phyloP scores from a whole-genome alignment of 176 grass and related monocot genomes.

The Phragmites australis region DNA sequence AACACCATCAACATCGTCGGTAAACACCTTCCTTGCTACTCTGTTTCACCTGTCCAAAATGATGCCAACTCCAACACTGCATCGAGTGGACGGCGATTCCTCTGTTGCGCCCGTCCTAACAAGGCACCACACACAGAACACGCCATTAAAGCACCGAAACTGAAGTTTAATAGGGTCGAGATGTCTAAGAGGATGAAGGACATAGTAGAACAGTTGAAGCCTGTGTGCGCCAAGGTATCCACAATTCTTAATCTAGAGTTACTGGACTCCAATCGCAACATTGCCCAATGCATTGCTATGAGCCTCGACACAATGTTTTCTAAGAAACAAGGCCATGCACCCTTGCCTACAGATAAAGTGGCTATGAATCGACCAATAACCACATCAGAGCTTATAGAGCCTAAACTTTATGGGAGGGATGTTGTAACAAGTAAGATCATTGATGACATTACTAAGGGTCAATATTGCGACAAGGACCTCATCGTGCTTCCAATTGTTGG shows the following conservation, averaged over 20 bases:
- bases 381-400: neutral
- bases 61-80: no score
- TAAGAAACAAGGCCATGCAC: no score
- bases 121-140: neutral
- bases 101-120: neutral
- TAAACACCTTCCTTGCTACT: no score
- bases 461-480: neutral
- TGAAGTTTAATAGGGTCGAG: neutral
- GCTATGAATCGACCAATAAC: neutral
- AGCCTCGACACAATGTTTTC: no score
- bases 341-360: no score
- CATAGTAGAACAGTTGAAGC: neutral
- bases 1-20: no score
- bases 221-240: neutral
- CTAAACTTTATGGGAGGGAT: conserved; percentile 31
- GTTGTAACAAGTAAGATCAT: neutral
- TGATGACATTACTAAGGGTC: neutral
- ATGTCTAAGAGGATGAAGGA: neutral
- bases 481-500: conserved; percentile 43
- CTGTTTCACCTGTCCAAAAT: no score
- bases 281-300: neutral
- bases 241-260: neutral
- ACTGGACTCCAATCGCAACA: neutral
- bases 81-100: accelerated
- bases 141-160: neutral